These are phyloP conservation scores for Cryphonectria japonica DNA, from an alignment of 2,329 filamentous ascomycete species.

Conservation along the genomic window DNA sequence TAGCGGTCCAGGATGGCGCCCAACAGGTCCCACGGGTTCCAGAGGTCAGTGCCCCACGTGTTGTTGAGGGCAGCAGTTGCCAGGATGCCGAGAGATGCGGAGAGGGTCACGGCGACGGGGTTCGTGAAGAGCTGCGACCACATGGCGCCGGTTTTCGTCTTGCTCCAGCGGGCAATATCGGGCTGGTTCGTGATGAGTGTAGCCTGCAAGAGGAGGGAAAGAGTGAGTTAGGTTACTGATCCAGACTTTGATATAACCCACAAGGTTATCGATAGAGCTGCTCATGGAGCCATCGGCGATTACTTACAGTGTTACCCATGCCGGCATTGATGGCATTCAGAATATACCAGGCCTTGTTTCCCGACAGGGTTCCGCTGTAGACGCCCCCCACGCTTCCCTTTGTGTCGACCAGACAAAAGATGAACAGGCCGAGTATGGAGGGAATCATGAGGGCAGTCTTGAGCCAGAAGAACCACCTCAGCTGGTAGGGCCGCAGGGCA, in stretches of 20 bases:
- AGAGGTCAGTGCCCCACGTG: slow-evolving; percentile 40
- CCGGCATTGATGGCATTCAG: slow-evolving; percentile 45
- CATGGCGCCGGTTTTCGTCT: slow-evolving; percentile 43
- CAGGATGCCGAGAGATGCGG: slow-evolving; percentile 48
- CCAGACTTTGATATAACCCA: too few species aligned
- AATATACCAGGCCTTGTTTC: slow-evolving; percentile 23
- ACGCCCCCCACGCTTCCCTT: slow-evolving; percentile 39
- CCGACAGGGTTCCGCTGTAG: slow-evolving; percentile 27
- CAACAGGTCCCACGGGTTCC: slow-evolving; percentile 35
- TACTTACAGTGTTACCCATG: slow-evolving; percentile 35
- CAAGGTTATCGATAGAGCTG: too few species aligned
- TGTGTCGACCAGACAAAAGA: slow-evolving; percentile 46
- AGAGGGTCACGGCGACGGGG: slow-evolving; percentile 46
- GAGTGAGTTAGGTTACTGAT: not conserved
- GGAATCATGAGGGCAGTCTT: slow-evolving; percentile 45
- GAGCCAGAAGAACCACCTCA: slow-evolving; percentile 49
- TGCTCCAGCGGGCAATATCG: slow-evolving; percentile 48
- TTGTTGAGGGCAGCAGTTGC: slow-evolving; percentile 49
- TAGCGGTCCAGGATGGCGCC: slow-evolving; percentile 33
- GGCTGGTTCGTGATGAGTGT: slow-evolving; percentile 48
- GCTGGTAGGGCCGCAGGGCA: slow-evolving; percentile 48
- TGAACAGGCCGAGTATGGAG: slow-evolving; percentile 37
- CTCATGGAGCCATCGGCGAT: too few species aligned
- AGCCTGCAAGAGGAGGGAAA: slow-evolving; percentile 31
- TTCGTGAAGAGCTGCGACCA: slow-evolving; percentile 48